Percentiles rank a stretch among this genome's conserved stretches.
phyloP scores from a whole-genome alignment of 2,329 filamentous ascomycete species.

The Neodidymelliopsis sp. region DNA sequence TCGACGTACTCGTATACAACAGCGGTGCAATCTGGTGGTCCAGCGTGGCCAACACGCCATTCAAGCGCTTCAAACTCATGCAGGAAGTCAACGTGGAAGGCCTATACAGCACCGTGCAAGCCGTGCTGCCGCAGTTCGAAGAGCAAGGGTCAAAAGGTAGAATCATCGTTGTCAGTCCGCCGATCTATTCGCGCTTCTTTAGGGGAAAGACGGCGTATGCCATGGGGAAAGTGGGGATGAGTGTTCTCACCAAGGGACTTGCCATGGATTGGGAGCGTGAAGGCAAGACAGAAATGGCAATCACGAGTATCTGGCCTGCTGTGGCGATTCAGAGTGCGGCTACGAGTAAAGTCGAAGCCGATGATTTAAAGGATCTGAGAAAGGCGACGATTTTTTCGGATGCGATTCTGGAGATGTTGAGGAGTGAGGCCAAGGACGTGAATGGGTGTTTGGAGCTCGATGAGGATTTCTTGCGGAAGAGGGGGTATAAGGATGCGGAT shows the following conservation, averaged over 20 bases:
- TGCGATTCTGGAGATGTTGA: conserved; percentile 76
- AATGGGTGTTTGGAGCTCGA: conserved; percentile 79
- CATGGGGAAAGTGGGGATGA: conserved; percentile 80
- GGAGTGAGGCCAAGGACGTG: conserved; percentile 64
- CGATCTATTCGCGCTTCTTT: conserved; percentile 86
- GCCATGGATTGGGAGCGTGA: conserved; percentile 81
- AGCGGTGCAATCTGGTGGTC: conserved; percentile 88
- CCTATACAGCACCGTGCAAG: conserved; percentile 75
- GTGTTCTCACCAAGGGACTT: conserved; percentile 78
- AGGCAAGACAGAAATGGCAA: conserved; percentile 71
- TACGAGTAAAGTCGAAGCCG: conserved; percentile 61
- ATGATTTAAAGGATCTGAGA: conserved; percentile 65
- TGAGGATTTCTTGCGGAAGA: conserved; percentile 77
- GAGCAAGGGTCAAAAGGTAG: conserved; percentile 61
- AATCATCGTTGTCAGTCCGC: conserved; percentile 81
- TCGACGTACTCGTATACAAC: conserved; percentile 84
- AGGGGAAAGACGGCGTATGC: conserved; percentile 87
- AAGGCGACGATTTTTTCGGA: conserved; percentile 78
- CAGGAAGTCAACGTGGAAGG: conserved; percentile 66
- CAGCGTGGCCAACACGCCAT: conserved; percentile 73
- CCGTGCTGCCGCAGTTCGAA: conserved; percentile 70
- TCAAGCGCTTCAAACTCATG: conserved; percentile 74
- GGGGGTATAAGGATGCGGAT: conserved; percentile 66
- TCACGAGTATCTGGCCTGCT: conserved; percentile 85
- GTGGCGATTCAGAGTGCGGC: conserved; percentile 79